Evolutionary conservation across 805 yeast species (phyloP).

Genomic region (Candida peoriensis): DNA sequence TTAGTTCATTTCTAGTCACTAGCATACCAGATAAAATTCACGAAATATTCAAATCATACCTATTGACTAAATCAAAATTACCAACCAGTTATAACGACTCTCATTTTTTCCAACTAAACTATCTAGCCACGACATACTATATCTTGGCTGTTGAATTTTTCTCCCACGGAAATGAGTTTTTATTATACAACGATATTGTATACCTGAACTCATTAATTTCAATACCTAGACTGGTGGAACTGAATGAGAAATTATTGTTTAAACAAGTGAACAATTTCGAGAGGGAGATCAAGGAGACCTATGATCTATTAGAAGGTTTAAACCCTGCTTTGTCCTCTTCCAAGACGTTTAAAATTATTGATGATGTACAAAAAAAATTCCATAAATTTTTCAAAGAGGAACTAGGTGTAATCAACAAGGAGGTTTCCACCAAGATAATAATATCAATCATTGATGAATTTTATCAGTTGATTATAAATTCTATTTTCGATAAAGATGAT

Average conservation of each 20-base stretch:
- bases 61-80: constrained; percentile 6
- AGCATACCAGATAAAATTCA: constrained; percentile 11
- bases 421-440: constrained; percentile 4
- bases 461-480: constrained; percentile 14
- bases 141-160: constrained; percentile 16
- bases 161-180: constrained; percentile 6
- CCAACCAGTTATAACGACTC: constrained; percentile 11
- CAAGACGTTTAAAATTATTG: constrained; percentile 11
- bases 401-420: no score
- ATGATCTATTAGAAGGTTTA: constrained; percentile 10
- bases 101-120: constrained; percentile 13
- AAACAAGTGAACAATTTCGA: constrained; percentile 11
- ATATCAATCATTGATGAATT: constrained; percentile 17
- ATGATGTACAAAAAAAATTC: constrained; percentile 10
- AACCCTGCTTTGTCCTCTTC: constrained; percentile 16
- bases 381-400: constrained; percentile 3
- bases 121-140: constrained; percentile 14
- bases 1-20: constrained; percentile 2
- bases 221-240: constrained; percentile 34
- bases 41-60: constrained; percentile 14
- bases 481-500: constrained; percentile 12
- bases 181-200: constrained; percentile 19
- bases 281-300: constrained; percentile 3
- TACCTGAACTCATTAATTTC: constrained; percentile 4
- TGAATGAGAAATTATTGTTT: constrained; percentile 27